phyloP scores from a whole-genome alignment of 192 early-diverging fungal genomes.

The Coemansia sp. region DNA sequence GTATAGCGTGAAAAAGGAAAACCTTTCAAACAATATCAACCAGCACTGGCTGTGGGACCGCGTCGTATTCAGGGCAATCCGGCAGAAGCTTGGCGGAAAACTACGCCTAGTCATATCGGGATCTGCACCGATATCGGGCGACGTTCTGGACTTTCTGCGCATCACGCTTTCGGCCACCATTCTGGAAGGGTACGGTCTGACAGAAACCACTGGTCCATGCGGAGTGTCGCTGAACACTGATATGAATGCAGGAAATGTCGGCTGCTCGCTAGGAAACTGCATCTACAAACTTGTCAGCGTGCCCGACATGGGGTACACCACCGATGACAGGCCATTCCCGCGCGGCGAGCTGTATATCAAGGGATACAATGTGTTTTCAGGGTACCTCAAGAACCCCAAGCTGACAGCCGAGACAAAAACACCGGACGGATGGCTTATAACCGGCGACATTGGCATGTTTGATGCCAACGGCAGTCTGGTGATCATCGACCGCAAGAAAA shows the following conservation, averaged over 20 bases:
- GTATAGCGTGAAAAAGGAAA: slow-evolving; percentile 68
- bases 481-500: slow-evolving; percentile 83
- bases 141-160: slow-evolving; percentile 86
- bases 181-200: slow-evolving; percentile 84
- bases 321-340: slow-evolving; percentile 53
- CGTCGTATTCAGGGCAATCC: slow-evolving; percentile 83
- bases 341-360: slow-evolving; percentile 83
- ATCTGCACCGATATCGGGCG: slow-evolving; percentile 84
- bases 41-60: slow-evolving; percentile 66
- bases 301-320: slow-evolving; percentile 70
- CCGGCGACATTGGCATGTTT: slow-evolving; percentile 82
- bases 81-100: slow-evolving; percentile 82
- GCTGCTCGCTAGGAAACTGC: slow-evolving; percentile 67
- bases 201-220: slow-evolving; percentile 73
- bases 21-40: slow-evolving; percentile 50
- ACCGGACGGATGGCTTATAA: slow-evolving; percentile 77
- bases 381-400: slow-evolving; percentile 75
- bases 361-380: slow-evolving; percentile 73
- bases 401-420: slow-evolving; percentile 75
- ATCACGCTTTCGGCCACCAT: slow-evolving; percentile 69
- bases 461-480: slow-evolving; percentile 64
- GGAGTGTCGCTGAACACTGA: slow-evolving; percentile 59
- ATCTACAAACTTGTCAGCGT: slow-evolving; percentile 82
- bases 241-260: slow-evolving; percentile 67
- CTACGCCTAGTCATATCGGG: slow-evolving; percentile 79